Evolutionary conservation across 108 stramenopile genomes (phyloP).

Genomic region (Cyclotella sp.): DNA sequence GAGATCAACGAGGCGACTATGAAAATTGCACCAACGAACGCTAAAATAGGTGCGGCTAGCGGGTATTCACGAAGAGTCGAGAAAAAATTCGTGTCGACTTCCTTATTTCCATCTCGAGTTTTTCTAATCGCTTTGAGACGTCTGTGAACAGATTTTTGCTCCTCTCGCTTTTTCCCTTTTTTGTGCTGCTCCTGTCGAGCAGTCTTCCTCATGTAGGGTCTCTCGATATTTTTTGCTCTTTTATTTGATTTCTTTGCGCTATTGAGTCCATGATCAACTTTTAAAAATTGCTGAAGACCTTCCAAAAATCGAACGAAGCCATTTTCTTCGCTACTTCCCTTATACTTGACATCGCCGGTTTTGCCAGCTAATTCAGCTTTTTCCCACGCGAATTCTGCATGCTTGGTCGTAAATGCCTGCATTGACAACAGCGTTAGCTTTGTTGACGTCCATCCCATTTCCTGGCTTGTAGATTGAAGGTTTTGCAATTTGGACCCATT

Average conservation of each 20-base stretch:
- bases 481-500: not conserved
- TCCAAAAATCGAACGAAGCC: not conserved
- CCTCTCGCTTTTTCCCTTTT: not conserved
- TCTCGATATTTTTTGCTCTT: not conserved
- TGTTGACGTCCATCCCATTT: not conserved
- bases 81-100: not conserved
- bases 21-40: not conserved
- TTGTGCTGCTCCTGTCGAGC: not conserved
- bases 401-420: constrained; percentile 15
- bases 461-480: not conserved
- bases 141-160: not conserved
- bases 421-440: not conserved
- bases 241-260: not conserved
- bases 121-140: not conserved
- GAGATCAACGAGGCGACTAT: constrained; percentile 9
- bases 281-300: not conserved
- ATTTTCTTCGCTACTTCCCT: not conserved
- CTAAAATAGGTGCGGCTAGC: not conserved
- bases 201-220: not conserved
- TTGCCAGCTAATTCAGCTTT: constrained; percentile 18
- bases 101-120: not conserved
- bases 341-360: not conserved
- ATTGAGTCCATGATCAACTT: not conserved
- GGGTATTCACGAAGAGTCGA: constrained; percentile 2
- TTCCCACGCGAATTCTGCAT: constrained; percentile 34